Percentiles rank a stretch among this genome's conserved stretches.
These are phyloP conservation scores for Fusarium beomiforme DNA, from an alignment of 2,329 filamentous ascomycete species.

Conservation along the genomic window DNA sequence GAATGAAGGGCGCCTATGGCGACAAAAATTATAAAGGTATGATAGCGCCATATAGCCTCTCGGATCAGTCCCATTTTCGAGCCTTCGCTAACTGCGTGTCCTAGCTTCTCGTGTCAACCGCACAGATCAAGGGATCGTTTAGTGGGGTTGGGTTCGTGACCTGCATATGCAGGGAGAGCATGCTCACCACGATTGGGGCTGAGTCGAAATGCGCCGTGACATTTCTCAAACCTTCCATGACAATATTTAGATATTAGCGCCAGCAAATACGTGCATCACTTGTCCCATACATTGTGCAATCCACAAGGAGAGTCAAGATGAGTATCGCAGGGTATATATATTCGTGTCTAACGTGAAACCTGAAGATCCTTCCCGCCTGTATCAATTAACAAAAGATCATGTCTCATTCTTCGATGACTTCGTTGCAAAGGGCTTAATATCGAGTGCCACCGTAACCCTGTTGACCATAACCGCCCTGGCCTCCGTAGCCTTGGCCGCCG, in stretches of 20 bases:
- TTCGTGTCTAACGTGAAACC: neutral
- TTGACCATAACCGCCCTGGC: neutral
- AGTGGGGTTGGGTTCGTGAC: neutral
- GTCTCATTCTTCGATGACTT: neutral
- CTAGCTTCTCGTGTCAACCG: neutral
- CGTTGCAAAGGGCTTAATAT: neutral
- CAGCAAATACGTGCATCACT: too few species aligned
- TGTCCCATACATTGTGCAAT: too few species aligned
- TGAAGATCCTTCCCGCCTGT: neutral
- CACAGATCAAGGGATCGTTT: neutral
- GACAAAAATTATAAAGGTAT: neutral
- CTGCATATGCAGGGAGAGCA: neutral
- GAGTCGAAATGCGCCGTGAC: neutral
- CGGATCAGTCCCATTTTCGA: too few species aligned
- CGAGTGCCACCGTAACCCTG: neutral
- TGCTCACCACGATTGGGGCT: neutral
- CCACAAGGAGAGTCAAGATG: neutral
- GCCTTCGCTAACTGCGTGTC: neutral
- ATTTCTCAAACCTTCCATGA: neutral
- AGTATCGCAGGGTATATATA: neutral
- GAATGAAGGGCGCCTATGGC: neutral
- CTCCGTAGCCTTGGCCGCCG: neutral
- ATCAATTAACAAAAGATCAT: neutral
- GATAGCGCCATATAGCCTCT: neutral
- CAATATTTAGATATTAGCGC: neutral